Conservation (phyloP, 371 early-diverging fungal genomes). For the Dinochytrium kinnereticum region DNA sequence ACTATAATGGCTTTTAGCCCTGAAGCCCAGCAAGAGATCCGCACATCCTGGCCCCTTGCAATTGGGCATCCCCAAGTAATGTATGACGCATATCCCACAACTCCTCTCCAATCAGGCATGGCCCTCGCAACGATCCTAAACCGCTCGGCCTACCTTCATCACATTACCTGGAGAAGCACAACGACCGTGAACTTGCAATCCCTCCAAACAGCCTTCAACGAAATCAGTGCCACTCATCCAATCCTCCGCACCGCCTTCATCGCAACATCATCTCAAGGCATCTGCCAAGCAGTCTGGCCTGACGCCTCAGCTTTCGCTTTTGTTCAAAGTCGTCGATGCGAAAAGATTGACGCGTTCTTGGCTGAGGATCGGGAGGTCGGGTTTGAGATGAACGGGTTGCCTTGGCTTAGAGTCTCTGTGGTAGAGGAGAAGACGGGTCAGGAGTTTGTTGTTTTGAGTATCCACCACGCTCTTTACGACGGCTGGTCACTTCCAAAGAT, state of each 20-base stretch:
- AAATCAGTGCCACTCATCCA: not conserved
- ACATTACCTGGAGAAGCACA: not conserved
- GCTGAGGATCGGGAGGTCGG: not conserved
- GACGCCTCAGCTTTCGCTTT: not conserved
- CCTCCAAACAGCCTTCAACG: not conserved
- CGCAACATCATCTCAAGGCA: not conserved
- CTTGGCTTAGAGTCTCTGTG: not conserved
- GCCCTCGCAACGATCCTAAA: constrained; percentile 28
- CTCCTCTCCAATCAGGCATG: constrained; percentile 34
- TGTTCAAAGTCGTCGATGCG: not conserved
- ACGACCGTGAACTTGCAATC: not conserved
- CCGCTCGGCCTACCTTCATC: constrained; percentile 23
- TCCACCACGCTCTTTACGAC: constrained; percentile 48
- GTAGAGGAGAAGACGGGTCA: not conserved
- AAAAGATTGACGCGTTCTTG: not conserved
- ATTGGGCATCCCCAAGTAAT: not conserved
- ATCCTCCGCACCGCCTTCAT: not conserved
- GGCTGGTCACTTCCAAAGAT: constrained; percentile 38
- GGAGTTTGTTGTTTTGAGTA: constrained; percentile 33
- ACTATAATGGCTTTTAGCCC: not conserved
- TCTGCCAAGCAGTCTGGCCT: not conserved
- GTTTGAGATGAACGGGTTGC: not conserved
- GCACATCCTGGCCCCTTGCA: not conserved
- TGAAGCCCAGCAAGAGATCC: not conserved
- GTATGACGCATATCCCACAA: constrained; percentile 38